A percentile compares a stretch with the other conserved stretches of the same genome.
Conservation (phyloP, 2,329 filamentous ascomycete species). For the Septoria linicola region DNA sequence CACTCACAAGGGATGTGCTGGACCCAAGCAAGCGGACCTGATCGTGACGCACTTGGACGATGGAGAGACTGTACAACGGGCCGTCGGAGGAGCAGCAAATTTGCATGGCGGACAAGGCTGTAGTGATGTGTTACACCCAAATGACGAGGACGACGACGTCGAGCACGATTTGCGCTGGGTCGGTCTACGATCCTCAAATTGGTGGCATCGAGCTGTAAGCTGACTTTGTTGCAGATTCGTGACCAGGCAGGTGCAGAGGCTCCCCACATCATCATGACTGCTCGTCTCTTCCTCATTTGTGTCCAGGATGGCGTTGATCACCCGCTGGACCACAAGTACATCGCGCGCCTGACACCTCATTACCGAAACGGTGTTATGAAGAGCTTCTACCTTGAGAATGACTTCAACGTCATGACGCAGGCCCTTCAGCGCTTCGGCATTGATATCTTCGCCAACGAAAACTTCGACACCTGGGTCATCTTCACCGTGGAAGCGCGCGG, state of each 20-base stretch:
- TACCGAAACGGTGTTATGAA: constrained; percentile 23
- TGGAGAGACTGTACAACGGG: background rate
- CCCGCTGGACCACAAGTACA: constrained; percentile 31
- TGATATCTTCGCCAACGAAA: constrained; percentile 62
- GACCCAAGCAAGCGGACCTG: constrained; percentile 11
- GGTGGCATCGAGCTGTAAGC: background rate
- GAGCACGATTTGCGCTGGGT: constrained; percentile 30
- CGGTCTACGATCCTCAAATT: constrained; percentile 17
- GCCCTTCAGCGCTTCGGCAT: constrained; percentile 77
- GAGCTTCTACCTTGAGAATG: constrained; percentile 68
- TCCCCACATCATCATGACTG: constrained; percentile 23
- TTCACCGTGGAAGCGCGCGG: constrained; percentile 88
- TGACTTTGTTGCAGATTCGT: constrained; percentile 14
- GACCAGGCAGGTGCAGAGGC: constrained; percentile 7
- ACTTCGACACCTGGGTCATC: constrained; percentile 76
- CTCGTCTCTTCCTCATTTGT: constrained; percentile 26
- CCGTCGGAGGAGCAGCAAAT: constrained; percentile 13
- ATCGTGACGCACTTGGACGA: background rate
- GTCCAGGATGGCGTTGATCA: constrained; percentile 21
- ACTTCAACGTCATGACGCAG: constrained; percentile 68
- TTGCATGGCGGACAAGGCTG: constrained; percentile 26
- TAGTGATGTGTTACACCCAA: constrained; percentile 27
- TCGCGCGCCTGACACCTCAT: constrained; percentile 32
- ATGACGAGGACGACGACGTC: constrained; percentile 21
- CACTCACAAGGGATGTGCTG: constrained; percentile 23